Conservation (phyloP, 257 asterid species). For the Schizonepeta tenuifolia region DNA sequence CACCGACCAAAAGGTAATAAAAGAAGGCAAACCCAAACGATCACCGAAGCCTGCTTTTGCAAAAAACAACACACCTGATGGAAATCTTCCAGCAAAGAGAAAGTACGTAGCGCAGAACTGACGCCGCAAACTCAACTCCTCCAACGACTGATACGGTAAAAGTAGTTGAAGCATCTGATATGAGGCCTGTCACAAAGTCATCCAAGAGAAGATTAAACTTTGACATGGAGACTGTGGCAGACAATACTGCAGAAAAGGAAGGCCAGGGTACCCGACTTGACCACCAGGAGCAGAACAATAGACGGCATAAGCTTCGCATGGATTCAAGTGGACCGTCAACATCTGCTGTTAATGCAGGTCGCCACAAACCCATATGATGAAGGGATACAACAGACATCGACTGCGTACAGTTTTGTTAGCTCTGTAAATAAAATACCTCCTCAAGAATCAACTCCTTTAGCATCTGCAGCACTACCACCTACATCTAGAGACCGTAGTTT, state of each 20-base stretch:
- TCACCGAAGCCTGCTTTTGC: slow-evolving; percentile 52
- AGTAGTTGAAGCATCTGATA: slow-evolving; percentile 38
- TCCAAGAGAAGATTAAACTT: slow-evolving; percentile 69
- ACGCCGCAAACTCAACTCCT: slow-evolving; percentile 42
- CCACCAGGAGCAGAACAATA: slow-evolving; percentile 38
- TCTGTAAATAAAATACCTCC: slow-evolving; percentile 34
- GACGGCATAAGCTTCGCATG: slow-evolving; percentile 39
- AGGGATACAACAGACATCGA: slow-evolving; percentile 36
- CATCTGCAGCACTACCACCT: slow-evolving; percentile 31
- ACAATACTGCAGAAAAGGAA: slow-evolving; percentile 39
- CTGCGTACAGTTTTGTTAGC: slow-evolving; percentile 17
- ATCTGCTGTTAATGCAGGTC: slow-evolving; percentile 37
- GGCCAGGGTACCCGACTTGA: slow-evolving; percentile 36
- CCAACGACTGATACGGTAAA: slow-evolving; percentile 40
- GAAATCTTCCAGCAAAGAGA: slow-evolving; percentile 56
- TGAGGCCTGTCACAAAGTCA: slow-evolving; percentile 47
- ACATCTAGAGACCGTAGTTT: slow-evolving; percentile 51
- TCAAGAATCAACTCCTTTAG: slow-evolving; percentile 38
- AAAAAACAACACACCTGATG: slow-evolving; percentile 39
- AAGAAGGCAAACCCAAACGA: slow-evolving; percentile 74
- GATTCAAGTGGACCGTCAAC: slow-evolving; percentile 42
- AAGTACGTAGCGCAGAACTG: slow-evolving; percentile 62
- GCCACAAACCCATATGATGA: slow-evolving; percentile 24
- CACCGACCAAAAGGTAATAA: slow-evolving; percentile 88
- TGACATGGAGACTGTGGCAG: slow-evolving; percentile 43